Base-by-base conservation (phyloP, 1,284 basidiomycete species). In the Moesziomyces parantarcticus region DNA sequence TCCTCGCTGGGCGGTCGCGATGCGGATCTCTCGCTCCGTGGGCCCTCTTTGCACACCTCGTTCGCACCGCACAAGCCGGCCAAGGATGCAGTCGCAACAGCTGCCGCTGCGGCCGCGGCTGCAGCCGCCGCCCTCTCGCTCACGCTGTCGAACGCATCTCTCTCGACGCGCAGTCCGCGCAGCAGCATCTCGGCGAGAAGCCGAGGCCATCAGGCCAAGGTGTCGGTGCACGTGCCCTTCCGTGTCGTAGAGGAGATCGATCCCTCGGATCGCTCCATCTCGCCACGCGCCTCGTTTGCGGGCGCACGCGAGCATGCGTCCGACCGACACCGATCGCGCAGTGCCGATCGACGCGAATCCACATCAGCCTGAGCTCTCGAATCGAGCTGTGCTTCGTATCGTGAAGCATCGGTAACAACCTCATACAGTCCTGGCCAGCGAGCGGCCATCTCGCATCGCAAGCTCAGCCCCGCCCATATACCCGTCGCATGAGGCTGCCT, bases 1-100 rank as follows among this genome's bases (percentile, higher is more conserved):
- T 64, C 65, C 2, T 73, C 70, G 14, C n/a, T 64, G 21, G 64
- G 64, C 16, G 65, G 70, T 7, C 59, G 70, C 13, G 63, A 65
- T 32, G 70, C 70, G 7, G 65, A 68, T 40, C 21, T 58, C 5
- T 73, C 60, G 36, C 42, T 68, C 50, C 64, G 49, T 18, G 70
- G 64, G 20, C 54, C 70, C 18, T 41, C 40, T 22, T 39, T 68
- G 23, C 55, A 52, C 42, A 55, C 50, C 42, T 53, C 62, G 10
- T 47, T 64, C 18, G 58, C 40, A 16, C 20, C 44, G 3, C 21
- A 43, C 44, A 58, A 62, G 26, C 16, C 40, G 2, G 18, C 29
- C 44, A 58, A 58, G 42, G 65, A 64, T n/a, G 29, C 40, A 29
- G 29, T 13, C 29, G 46, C 32, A 32, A 23, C n/a, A 22, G 53